Percentiles rank a stretch among this genome's conserved stretches.
These are phyloP conservation scores for Oidiodendron maius DNA, from an alignment of 495 filamentous ascomycete species.

Conservation along the genomic window DNA sequence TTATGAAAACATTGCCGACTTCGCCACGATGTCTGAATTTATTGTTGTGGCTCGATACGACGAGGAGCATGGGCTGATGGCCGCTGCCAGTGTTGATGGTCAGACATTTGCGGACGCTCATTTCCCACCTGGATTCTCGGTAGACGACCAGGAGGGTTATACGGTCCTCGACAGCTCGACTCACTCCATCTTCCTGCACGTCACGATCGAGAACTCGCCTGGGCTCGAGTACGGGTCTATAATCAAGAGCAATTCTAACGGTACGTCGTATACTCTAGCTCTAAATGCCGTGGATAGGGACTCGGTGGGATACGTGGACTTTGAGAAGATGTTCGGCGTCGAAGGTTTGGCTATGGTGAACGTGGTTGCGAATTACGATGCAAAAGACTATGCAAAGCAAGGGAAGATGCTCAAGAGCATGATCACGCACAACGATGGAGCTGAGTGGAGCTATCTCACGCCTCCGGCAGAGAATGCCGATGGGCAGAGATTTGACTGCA, in stretches of 20 bases:
- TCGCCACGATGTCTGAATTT: conserved; percentile 91
- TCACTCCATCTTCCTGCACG: conserved; percentile 88
- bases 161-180: conserved; percentile 91
- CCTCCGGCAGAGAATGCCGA: conserved; percentile 64
- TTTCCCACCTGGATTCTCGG: conserved; percentile 77
- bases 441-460: conserved; percentile 70
- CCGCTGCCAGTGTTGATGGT: conserved; percentile 79
- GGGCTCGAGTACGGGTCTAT: conserved; percentile 74
- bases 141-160: conserved; percentile 70
- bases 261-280: conserved; percentile 86
- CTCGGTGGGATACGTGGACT: conserved; percentile 74
- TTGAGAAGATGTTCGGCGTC: conserved; percentile 87
- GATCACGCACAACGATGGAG: conserved; percentile 95
- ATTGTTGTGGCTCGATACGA: conserved; percentile 77
- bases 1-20: conserved; percentile 68
- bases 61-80: conserved; percentile 60
- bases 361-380: conserved; percentile 66
- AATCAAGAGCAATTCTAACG: conserved; percentile 97
- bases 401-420: conserved; percentile 77
- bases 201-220: conserved; percentile 58
- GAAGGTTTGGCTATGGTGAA: conserved; percentile 89
- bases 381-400: conserved; percentile 50
- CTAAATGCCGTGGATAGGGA: conserved; percentile 73
- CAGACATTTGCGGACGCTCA: conserved; percentile 71
- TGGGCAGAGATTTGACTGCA: conserved; percentile 64